phyloP scores from a whole-genome alignment of 257 asterid species.

The Voacanga thouarsii region DNA sequence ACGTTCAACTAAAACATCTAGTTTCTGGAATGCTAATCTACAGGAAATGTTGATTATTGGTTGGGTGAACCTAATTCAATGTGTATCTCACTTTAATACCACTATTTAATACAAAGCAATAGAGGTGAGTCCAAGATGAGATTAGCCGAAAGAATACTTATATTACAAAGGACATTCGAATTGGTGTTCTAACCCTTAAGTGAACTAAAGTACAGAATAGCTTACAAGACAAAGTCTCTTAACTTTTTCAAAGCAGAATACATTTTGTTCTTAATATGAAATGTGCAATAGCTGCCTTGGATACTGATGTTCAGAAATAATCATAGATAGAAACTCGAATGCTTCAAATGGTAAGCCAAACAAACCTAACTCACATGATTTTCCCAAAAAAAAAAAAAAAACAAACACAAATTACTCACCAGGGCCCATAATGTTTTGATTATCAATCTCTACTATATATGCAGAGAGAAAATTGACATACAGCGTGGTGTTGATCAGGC shows the following conservation, averaged over 20 bases:
- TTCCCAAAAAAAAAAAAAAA: constrained; percentile 9
- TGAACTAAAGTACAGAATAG: neutral
- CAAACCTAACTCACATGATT: neutral
- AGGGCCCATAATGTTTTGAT: constrained; percentile 66
- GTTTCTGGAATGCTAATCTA: neutral
- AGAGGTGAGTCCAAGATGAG: neutral
- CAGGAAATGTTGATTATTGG: neutral
- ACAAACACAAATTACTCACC: constrained; percentile 69
- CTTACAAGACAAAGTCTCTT: neutral
- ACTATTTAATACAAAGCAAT: neutral
- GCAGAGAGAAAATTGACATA: constrained; percentile 75
- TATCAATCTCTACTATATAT: constrained; percentile 78
- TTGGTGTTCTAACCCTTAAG: neutral
- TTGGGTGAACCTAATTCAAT: neutral
- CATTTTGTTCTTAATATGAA: neutral
- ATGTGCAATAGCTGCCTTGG: neutral
- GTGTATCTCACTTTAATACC: neutral
- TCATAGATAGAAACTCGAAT: neutral
- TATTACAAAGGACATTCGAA: neutral
- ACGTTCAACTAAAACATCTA: neutral
- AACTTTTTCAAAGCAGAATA: constrained; percentile 5
- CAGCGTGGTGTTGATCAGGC: constrained; percentile 78
- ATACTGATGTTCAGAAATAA: neutral
- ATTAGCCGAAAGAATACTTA: neutral
- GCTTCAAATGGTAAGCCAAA: neutral